These are phyloP conservation scores for Vaccinium myrtillus DNA, from an alignment of 148 eudicot genomes.

Conservation along the genomic window DNA sequence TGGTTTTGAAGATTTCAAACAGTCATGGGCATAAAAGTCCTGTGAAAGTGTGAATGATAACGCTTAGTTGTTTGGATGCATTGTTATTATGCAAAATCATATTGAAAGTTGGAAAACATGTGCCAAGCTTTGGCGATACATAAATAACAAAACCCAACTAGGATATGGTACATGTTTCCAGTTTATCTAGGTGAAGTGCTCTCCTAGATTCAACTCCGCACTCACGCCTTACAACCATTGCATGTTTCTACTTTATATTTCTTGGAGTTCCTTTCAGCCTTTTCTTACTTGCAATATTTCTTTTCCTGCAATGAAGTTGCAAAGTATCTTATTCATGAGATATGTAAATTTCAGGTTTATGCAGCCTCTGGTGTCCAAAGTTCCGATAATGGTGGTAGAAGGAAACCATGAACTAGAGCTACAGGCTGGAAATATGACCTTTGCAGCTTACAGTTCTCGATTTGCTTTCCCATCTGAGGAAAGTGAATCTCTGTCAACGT, in stretches of 20 bases:
- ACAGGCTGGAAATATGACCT: conserved; percentile 65
- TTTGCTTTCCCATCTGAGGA: conserved; percentile 89
- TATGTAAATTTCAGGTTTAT: conserved; percentile 56
- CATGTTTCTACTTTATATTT: neutral
- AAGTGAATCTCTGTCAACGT: conserved; percentile 68
- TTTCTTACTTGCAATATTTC: neutral
- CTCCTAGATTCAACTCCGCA: neutral
- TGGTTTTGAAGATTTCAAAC: neutral
- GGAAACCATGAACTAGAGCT: conserved; percentile 95
- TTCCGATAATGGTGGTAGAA: conserved; percentile 92
- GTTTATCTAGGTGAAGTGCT: neutral
- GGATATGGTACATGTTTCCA: neutral
- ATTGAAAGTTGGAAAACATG: neutral
- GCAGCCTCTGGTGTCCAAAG: conserved; percentile 74
- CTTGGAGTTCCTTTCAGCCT: neutral
- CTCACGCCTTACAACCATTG: neutral
- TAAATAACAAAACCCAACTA: neutral
- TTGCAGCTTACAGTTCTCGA: conserved; percentile 81
- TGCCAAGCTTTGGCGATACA: neutral
- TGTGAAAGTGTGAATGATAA: neutral
- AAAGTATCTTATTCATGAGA: neutral
- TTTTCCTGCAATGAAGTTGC: neutral
- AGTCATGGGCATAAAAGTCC: neutral
- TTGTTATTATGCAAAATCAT: neutral
- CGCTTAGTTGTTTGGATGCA: neutral